Evolutionary conservation across 208 protist genomes (phyloP).

Genomic region (Trypanosoma caninum): DNA sequence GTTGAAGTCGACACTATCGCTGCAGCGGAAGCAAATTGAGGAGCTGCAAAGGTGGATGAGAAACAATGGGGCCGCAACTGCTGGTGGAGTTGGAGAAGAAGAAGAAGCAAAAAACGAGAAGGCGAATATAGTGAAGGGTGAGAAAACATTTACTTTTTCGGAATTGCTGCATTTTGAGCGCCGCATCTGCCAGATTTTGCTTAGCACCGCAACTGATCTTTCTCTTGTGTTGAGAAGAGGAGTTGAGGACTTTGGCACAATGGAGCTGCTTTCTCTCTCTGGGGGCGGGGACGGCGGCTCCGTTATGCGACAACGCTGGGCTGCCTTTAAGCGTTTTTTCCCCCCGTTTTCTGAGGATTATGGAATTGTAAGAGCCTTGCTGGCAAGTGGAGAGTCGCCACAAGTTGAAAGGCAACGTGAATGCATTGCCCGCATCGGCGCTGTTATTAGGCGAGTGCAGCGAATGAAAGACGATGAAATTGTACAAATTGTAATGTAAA

Average conservation of each 20-base stretch:
- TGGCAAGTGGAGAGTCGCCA: conserved; percentile 10
- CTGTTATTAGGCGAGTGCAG: conserved; percentile 47
- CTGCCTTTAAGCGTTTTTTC: conserved; percentile 61
- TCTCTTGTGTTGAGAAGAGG: conserved; percentile 56
- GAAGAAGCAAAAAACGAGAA: neutral
- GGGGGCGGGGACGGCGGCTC: conserved; percentile 2
- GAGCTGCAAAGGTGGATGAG: conserved; percentile 8
- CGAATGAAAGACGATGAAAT: conserved; percentile 52
- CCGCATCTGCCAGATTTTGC: conserved; percentile 18
- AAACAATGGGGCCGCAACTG: too few species aligned
- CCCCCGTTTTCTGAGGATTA: conserved; percentile 50
- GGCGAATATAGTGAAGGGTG: neutral
- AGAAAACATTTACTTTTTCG: neutral
- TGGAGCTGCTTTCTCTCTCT: conserved; percentile 50
- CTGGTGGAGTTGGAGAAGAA: too few species aligned
- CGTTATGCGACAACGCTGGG: conserved; percentile 40
- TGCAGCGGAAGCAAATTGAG: conserved; percentile 9
- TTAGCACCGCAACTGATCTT: conserved; percentile 27
- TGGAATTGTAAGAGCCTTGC: conserved; percentile 23
- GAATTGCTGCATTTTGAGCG: conserved; percentile 19
- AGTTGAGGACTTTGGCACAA: conserved; percentile 49
- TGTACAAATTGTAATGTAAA: conserved; percentile 31
- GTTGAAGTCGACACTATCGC: conserved; percentile 6
- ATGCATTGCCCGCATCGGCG: conserved; percentile 31
- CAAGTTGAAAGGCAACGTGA: neutral